Conservation (phyloP, 2,329 filamentous ascomycete species). For the Xylaria sp. region DNA sequence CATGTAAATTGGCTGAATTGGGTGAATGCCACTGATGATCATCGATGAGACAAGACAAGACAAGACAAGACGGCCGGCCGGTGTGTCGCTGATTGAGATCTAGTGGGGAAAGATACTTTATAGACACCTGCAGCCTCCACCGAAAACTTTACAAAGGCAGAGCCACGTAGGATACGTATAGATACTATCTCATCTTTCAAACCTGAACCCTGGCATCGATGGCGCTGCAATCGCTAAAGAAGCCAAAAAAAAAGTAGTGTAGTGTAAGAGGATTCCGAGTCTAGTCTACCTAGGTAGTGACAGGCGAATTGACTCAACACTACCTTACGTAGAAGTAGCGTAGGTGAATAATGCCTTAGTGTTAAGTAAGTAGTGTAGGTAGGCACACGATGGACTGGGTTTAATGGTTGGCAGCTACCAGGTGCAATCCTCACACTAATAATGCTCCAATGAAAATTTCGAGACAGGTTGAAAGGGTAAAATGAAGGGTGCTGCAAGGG, state of each 20-base stretch:
- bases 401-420: not conserved
- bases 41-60: slow-evolving; percentile 19
- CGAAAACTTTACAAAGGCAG: not conserved
- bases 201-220: slow-evolving; percentile 23
- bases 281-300: not conserved
- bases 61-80: not conserved
- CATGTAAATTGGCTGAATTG: not conserved
- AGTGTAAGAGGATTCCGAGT: not conserved
- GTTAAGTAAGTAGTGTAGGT: not conserved
- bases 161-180: not conserved
- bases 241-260: not conserved
- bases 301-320: too few species aligned
- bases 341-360: not conserved
- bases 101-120: slow-evolving; percentile 26
- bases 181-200: slow-evolving; percentile 3
- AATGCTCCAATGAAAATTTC: slow-evolving; percentile 13
- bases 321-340: too few species aligned
- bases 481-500: slow-evolving; percentile 27
- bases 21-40: slow-evolving; percentile 5
- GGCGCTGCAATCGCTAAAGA: not conserved
- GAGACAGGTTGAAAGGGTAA: not conserved
- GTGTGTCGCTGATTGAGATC: slow-evolving; percentile 23
- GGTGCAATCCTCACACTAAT: not conserved
- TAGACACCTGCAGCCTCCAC: slow-evolving; percentile 29
- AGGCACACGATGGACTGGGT: not conserved